phyloP scores from a whole-genome alignment of 2,329 filamentous ascomycete species.

The Alternaria infectoria region DNA sequence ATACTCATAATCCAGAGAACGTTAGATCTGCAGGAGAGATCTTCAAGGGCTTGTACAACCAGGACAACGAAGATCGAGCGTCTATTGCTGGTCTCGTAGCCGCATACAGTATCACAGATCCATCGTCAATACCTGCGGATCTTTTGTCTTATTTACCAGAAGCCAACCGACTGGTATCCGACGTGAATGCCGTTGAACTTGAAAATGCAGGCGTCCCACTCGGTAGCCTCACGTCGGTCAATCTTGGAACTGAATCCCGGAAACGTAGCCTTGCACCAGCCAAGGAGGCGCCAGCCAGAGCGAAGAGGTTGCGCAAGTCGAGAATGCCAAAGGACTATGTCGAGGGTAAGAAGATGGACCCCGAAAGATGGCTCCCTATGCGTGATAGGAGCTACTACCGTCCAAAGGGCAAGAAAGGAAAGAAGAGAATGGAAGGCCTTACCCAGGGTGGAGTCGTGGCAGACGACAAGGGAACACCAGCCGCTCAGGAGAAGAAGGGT shows the following conservation, averaged over 20 bases:
- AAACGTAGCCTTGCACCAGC: conserved; percentile 44
- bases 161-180: conserved; percentile 66
- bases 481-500: conserved; percentile 39
- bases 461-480: conserved; percentile 61
- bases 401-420: conserved; percentile 91
- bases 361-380: conserved; percentile 91
- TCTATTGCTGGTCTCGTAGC: conserved; percentile 86
- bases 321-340: conserved; percentile 77
- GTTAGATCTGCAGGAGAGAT: conserved; percentile 75
- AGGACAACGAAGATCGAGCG: conserved; percentile 70
- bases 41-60: conserved; percentile 73
- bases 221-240: conserved; percentile 31
- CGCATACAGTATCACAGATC: conserved; percentile 70
- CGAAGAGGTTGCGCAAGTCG: conserved; percentile 64
- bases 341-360: conserved; percentile 79
- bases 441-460: conserved; percentile 86
- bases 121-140: conserved; percentile 60
- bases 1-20: conserved; percentile 73
- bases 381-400: conserved; percentile 87
- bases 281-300: conserved; percentile 57
- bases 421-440: conserved; percentile 71
- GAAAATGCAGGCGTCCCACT: conserved; percentile 70
- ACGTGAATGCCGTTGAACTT: conserved; percentile 67
- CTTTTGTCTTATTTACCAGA: conserved; percentile 65
- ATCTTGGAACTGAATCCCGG: conserved; percentile 48